These are phyloP conservation scores for Rhizophagus clarus DNA, from an alignment of 192 early-diverging fungal genomes.

Conservation along the genomic window DNA sequence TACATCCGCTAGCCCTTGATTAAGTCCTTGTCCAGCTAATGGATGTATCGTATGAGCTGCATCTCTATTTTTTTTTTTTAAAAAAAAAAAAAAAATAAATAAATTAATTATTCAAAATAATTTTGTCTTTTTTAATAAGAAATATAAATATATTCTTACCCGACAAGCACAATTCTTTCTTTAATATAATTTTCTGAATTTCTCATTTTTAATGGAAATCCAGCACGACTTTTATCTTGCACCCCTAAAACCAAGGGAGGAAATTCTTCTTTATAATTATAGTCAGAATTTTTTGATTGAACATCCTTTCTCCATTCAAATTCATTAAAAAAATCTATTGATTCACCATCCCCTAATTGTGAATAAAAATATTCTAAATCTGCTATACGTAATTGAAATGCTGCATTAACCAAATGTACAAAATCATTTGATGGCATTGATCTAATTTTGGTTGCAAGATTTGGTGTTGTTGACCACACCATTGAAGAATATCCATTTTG, in stretches of 20 bases:
- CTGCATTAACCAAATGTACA: constrained; percentile 75
- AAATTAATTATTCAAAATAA: constrained; percentile 2
- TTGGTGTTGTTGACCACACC: constrained; percentile 85
- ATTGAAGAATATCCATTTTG: constrained; percentile 67
- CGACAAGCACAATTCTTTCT: constrained; percentile 84
- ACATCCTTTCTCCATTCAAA: constrained; percentile 68
- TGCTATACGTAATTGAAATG: constrained; percentile 65
- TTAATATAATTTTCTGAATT: constrained; percentile 77
- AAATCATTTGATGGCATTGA: constrained; percentile 66
- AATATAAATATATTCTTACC: constrained; percentile 44
- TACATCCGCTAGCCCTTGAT: constrained; percentile 89
- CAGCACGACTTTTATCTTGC: constrained; percentile 66
- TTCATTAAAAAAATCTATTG: constrained; percentile 59
- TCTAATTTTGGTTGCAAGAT: constrained; percentile 64
- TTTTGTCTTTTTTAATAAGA: not conserved
- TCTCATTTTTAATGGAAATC: constrained; percentile 84
- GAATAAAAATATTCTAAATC: constrained; percentile 76
- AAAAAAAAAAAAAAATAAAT: not conserved
- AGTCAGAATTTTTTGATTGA: not conserved
- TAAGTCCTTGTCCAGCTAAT: constrained; percentile 95
- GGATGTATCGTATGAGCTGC: constrained; percentile 97
- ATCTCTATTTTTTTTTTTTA: constrained; percentile 56
- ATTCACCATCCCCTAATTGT: constrained; percentile 50
- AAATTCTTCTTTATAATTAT: constrained; percentile 17
- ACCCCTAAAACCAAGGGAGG: constrained; percentile 66